Base-by-base conservation (phyloP, 139 green algal genomes). In the Chlamydomonas sp. region DNA sequence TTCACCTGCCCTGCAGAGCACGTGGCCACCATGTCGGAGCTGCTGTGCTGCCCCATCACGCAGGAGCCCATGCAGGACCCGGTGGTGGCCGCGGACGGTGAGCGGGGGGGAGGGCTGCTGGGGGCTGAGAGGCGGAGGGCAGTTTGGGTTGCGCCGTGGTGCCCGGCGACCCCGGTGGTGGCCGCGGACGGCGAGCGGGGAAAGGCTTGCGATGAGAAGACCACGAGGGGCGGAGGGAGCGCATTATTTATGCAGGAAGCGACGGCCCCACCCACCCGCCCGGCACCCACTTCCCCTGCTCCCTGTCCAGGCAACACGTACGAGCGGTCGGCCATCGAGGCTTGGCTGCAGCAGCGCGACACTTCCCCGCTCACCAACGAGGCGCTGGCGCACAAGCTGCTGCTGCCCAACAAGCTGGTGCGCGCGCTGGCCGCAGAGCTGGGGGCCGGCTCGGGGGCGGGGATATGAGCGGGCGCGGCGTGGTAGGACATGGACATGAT, bases 311-410 rank as follows among this genome's bases (percentile, higher is more conserved):
- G 95, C 12, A 87, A 94, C 63, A 95, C 94, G 57, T 96, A 96
- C 85, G 95, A 97, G 71, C 84, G 92, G 1, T 71, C 59, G 4
- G 88, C 90, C 31, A 96, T 96, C 59, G 80, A 94, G 88, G 58
- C 87, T 15, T 96, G 94, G 94, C 83, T 96, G 67, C 15, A 18
- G 57, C 9, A 81, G 4, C 93, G 90, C 75, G 58, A 85, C 61
- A 94, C 90, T 1, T 95, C 92, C 12, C 94, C 94, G 59, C 93
- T 95, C 81, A 96, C 93, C 4, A 95, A 93, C 74, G 1, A 66
- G 62, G 61, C 63, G 0, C 90, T 90, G 71, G 62, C 83, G 12
- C 66, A 90, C 72, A 92, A 89, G 80, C 59, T 16, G 5, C 77
- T 92, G 8, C 79, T 58, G 16, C 85, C 89, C 67, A 92, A 92